These are phyloP conservation scores for Fusarium sp. DNA, from an alignment of 2,329 filamentous ascomycete genomes.

Conservation along the genomic window DNA sequence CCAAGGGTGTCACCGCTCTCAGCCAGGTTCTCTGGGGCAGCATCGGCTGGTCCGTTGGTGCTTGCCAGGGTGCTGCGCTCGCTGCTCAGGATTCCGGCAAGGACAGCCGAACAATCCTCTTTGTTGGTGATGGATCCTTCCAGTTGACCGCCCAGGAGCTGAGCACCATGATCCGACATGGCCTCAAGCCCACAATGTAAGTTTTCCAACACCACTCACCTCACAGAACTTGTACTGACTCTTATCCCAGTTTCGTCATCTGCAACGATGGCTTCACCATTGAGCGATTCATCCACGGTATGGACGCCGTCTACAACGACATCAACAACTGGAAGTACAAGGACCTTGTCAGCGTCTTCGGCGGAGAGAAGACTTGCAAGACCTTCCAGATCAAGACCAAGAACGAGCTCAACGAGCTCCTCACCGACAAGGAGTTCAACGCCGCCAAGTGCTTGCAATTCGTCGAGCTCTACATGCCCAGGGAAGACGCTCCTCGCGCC, in stretches of 20 bases:
- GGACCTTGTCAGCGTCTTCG: slow-evolving; percentile 77
- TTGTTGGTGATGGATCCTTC: slow-evolving; percentile 91
- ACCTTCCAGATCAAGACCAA: slow-evolving; percentile 80
- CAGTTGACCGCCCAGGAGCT: slow-evolving; percentile 89
- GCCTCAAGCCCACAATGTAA: slow-evolving; percentile 82
- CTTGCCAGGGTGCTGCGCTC: slow-evolving; percentile 77
- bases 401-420: slow-evolving; percentile 75
- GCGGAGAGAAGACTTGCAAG: slow-evolving; percentile 71
- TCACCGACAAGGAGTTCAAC: slow-evolving; percentile 76
- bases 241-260: slow-evolving; percentile 76
- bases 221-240: slow-evolving; percentile 37
- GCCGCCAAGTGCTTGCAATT: slow-evolving; percentile 72
- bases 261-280: slow-evolving; percentile 93
- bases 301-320: slow-evolving; percentile 86
- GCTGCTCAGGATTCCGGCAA: slow-evolving; percentile 76
- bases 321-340: slow-evolving; percentile 82
- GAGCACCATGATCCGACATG: slow-evolving; percentile 84
- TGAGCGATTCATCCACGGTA: slow-evolving; percentile 89
- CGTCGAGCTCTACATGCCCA: slow-evolving; percentile 86
- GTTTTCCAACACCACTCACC: slow-evolving; percentile 48
- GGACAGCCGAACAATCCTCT: slow-evolving; percentile 80
- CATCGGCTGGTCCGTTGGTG: slow-evolving; percentile 73
- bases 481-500: slow-evolving; percentile 81
- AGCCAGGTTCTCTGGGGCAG: slow-evolving; percentile 84
- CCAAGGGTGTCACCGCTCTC: slow-evolving; percentile 81